Conservation (phyloP, 495 filamentous ascomycete species). For the Xylaria scruposa region DNA sequence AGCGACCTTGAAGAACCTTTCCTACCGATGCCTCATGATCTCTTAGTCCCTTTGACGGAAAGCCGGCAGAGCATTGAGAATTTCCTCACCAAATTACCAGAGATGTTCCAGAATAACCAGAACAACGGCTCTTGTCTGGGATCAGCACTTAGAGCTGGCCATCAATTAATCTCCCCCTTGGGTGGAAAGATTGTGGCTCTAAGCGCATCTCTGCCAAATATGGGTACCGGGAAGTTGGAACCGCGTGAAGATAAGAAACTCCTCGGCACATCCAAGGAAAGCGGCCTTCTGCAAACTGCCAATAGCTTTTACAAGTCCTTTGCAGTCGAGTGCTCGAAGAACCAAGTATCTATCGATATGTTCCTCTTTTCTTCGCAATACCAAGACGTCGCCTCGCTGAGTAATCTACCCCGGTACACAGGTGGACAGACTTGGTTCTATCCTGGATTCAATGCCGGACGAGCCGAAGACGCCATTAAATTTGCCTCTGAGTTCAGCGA, state of each 20-base stretch:
- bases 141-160: conserved; percentile 87
- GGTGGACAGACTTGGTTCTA: conserved; percentile 99
- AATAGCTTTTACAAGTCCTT: conserved; percentile 99
- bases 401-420: conserved; percentile 93
- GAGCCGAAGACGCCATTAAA: conserved; percentile 94
- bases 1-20: conserved; percentile 98
- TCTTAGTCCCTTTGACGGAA: conserved; percentile 90
- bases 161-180: conserved; percentile 91
- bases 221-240: conserved; percentile 87
- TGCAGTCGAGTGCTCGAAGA: conserved; percentile 97
- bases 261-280: conserved; percentile 92
- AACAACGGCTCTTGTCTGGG: conserved; percentile 89
- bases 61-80: conserved; percentile 87
- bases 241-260: conserved; percentile 97
- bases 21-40: conserved; percentile 85
- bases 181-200: conserved; percentile 95
- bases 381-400: conserved; percentile 94
- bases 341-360: conserved; percentile 98
- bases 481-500: conserved; percentile 97
- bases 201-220: conserved; percentile 86
- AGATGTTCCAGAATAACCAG: conserved; percentile 96
- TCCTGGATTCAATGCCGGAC: conserved; percentile 93
- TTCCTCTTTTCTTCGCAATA: conserved; percentile 98
- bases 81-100: conserved; percentile 89
- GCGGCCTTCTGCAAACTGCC: conserved; percentile 81